Percentiles rank a stretch among this genome's conserved stretches.
Evolutionary conservation across 2,329 filamentous ascomycete genomes (phyloP).

Genomic region (Zymoseptoria crescenta): DNA sequence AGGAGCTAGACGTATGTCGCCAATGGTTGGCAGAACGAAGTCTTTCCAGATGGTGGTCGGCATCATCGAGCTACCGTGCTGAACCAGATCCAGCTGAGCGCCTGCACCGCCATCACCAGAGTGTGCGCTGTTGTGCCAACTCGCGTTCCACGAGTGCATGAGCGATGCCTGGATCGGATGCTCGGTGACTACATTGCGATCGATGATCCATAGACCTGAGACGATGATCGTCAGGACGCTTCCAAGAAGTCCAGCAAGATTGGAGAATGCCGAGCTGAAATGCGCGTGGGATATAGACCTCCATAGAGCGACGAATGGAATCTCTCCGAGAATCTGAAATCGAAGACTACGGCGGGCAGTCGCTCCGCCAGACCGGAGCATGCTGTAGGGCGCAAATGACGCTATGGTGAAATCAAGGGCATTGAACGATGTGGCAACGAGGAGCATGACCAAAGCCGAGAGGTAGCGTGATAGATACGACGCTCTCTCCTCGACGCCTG

Average conservation of each 20-base stretch:
- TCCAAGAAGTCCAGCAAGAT: neutral
- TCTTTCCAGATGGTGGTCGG: neutral
- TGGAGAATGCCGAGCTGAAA: constrained; percentile 1
- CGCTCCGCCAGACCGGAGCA: neutral
- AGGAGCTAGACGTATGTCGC: neutral
- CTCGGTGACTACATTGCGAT: neutral
- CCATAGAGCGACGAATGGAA: constrained; percentile 1
- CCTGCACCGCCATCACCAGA: constrained; percentile 1
- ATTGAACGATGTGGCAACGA: constrained; percentile 2
- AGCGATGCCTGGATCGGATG: neutral
- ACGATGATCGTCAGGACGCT: constrained; percentile 4
- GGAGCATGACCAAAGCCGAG: constrained; percentile 1
- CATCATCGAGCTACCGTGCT: constrained; percentile 2
- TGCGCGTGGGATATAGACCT: neutral
- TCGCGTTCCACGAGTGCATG: neutral
- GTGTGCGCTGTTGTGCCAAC: constrained; percentile 2
- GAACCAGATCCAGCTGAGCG: neutral
- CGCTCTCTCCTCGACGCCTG: neutral
- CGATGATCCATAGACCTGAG: constrained; percentile 5
- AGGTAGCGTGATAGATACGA: constrained; percentile 1
- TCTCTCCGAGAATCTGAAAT: constrained; percentile 1
- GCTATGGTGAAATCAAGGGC: constrained; percentile 4
- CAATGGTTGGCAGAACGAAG: neutral
- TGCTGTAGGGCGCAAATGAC: constrained; percentile 2
- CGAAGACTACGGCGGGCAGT: neutral